Evolutionary conservation across 352 stramenopile species (phyloP), one percentile per base, ranked within the genome.

Genomic region (Peronosclerospora sorghi): DNA sequence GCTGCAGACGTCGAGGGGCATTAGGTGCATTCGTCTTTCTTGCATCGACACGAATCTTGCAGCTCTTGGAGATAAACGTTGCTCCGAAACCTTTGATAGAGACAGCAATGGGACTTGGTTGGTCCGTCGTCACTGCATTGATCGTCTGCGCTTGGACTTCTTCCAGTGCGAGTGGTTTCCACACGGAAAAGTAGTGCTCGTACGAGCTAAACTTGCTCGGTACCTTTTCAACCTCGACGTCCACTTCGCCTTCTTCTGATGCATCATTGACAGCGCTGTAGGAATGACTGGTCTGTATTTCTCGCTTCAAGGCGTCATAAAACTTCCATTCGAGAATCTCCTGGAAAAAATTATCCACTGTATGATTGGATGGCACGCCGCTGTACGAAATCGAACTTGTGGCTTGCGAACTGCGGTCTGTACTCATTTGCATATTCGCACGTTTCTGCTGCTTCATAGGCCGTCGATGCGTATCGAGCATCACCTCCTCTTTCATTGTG

Each of bases 111-210:
- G 78, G 40, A 0, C 27, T 49, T 2, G 76, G 73, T 6, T 67
- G 48, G 17, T 90, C 77, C 3, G 80, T 79, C n/a, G 64, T 71
- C 19, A 93, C 59, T 27, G 57, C 72, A 53, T 88, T 92, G 10
- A 92, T 59, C 13, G 77, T 80, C 40, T 95, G 79, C 2, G 81
- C 83, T 43, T 91, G 73, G n/a, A 95, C 74, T 84, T 95, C 83
- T 51, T 91, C 59, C 1, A 93, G 51, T 12, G 78, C 73, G 12
- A 95, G 55, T 2, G 80, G 83, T 48, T 90, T 83, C 83, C 83
- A 95, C 15, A 95, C 78, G 2, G 68, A 83, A 41, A 91, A 93
- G 34, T 95, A 95, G 42, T 93, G 77, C 10, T 88, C 71, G 32
- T 91, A 92, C 32, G 75, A 92, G 14, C 61, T 51, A 48, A 95